These are phyloP conservation scores for Xylariaceae sp. DNA, from an alignment of 2,329 filamentous ascomycete species.

Conservation along the genomic window DNA sequence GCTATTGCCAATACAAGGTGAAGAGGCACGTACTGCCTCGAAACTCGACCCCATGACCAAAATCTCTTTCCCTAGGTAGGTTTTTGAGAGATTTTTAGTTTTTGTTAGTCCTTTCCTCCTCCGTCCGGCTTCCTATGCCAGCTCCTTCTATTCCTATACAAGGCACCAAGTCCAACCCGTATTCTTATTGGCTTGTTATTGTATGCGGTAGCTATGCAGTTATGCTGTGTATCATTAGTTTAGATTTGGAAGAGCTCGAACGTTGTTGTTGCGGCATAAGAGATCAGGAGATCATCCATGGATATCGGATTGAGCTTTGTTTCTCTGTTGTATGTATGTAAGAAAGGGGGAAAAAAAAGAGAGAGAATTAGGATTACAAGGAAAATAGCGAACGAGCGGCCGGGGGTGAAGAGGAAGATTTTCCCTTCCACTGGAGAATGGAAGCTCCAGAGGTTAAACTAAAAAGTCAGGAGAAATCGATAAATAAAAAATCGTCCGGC, in stretches of 20 bases:
- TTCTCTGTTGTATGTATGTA: constrained; percentile 5
- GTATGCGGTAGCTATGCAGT: not conserved
- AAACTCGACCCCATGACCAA: constrained; percentile 16
- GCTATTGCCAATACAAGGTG: not conserved
- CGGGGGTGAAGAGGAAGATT: constrained; percentile 17
- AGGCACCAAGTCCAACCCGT: not conserved
- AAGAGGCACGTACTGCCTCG: constrained; percentile 18
- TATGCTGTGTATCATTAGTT: constrained; percentile 12
- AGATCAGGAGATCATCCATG: constrained; percentile 21
- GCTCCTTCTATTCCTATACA: not conserved
- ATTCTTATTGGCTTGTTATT: too few species aligned
- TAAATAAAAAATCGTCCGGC: constrained; percentile 4
- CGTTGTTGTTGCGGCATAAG: constrained; percentile 13
- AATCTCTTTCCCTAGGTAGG: not conserved
- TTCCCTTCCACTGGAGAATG: not conserved
- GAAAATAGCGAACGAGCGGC: constrained; percentile 16
- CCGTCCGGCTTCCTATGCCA: not conserved
- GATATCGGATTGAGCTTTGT: not conserved
- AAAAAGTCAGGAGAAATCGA: constrained; percentile 23
- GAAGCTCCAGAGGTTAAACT: not conserved
- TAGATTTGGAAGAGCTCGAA: constrained; percentile 19
- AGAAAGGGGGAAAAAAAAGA: not conserved
- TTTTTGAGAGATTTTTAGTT: not conserved
- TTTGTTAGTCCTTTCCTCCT: not conserved
- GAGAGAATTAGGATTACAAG: constrained; percentile 6